These are phyloP conservation scores for Phytopythium boreale DNA, from an alignment of 352 stramenopile species.

Conservation along the genomic window DNA sequence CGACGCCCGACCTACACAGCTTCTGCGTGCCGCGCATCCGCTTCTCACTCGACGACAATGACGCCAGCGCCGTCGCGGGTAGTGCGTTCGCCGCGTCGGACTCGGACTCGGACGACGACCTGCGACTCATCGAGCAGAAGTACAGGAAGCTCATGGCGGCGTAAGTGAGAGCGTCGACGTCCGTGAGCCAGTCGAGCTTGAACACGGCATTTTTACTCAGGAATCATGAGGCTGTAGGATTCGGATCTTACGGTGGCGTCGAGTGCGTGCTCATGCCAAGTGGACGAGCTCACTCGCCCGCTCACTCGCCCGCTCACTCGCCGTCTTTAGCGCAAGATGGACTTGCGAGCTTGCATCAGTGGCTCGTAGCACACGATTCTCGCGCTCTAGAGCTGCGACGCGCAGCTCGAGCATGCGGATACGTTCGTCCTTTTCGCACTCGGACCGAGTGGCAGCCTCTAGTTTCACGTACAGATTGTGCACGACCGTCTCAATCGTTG, in stretches of 20 bases:
- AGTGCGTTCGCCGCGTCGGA: conserved; percentile 26
- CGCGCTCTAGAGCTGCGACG: conserved; percentile 11
- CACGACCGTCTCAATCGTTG: conserved; percentile 31
- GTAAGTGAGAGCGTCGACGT: conserved; percentile 1
- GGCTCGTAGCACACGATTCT: conserved; percentile 13
- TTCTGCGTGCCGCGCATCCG: conserved; percentile 82
- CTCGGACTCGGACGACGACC: conserved; percentile 69
- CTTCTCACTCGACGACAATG: conserved; percentile 22
- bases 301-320: background rate
- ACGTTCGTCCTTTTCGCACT: conserved; percentile 10
- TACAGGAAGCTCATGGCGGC: conserved; percentile 49
- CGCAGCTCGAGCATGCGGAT: conserved; percentile 24
- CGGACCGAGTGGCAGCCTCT: conserved; percentile 7
- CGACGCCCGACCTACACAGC: conserved; percentile 52
- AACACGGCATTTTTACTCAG: no score
- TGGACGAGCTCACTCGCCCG: background rate
- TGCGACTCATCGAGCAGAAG: conserved; percentile 74
- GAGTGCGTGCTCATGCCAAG: background rate
- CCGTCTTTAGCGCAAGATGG: background rate
- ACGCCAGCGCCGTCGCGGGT: background rate
- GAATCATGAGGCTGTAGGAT: background rate
- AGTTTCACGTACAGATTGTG: conserved; percentile 25
- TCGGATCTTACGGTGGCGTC: background rate
- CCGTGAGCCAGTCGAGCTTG: background rate
- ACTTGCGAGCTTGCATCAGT: background rate